Evolutionary conservation across 345 rosid genomes (phyloP), one percentile per base, ranked within the genome.

Genomic region (Citropsis articulata): DNA sequence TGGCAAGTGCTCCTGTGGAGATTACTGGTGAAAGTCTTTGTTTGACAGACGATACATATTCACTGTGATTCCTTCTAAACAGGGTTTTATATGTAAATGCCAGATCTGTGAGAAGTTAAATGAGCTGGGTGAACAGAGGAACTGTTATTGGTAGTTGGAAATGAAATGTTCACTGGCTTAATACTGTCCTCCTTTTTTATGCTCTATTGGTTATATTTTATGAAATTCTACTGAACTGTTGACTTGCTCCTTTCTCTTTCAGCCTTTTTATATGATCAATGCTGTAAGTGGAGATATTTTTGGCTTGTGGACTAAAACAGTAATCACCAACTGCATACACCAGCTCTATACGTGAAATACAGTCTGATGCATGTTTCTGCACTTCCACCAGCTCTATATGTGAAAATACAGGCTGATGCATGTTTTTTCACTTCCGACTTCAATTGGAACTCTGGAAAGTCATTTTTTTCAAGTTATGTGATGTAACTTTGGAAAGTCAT

Each of bases 1-100:
- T 24, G 91, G 91, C 62, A 84, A 87, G 66, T 89, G 91, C 60
- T 89, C 91, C 63, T 89, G 91, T 63, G 88, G 88, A 61, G 90
- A 89, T 78, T 89, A 87, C 80, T 89, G 91, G 90, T 89, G 84
- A 83, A 77, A 55, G 30, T 75, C 56, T 12, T 22, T 66, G 9
- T 56, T 7, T n/a, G 27, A 25, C 5, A 12, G 14, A 45, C 13
- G 2, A 59, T n/a, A 10, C 19, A 69, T 50, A 56, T 45, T 21
- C n/a, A 45, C 24, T 30, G 24, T 4, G 18, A 33, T 68, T 56
- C 55, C 63, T 40, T 62, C 27, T 62, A 5, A 18, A 42, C 27
- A 21, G 24, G 69, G 7, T 38, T 67, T 42, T 72, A 68, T 65
- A 70, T 84, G 83, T 84, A 86, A 79, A 88, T 78, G 71, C 71